Percentiles rank a stretch among this genome's conserved stretches.
Evolutionary conservation across 2,329 filamentous ascomycete species (phyloP).

Genomic region (Colletotrichum navitas): DNA sequence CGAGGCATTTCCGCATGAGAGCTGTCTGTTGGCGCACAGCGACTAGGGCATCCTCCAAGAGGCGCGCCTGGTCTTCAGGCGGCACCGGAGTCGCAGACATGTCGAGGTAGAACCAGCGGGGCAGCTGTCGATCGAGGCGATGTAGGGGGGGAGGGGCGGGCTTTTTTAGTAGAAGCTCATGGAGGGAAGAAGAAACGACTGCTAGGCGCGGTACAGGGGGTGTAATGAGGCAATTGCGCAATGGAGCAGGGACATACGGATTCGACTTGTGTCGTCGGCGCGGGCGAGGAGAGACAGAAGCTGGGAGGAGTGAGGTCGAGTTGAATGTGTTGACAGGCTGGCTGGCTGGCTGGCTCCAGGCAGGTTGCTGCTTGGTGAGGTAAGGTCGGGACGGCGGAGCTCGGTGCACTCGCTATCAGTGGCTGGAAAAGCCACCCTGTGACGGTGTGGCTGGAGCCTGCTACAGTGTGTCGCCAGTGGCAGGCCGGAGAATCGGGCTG

Average conservation of each 20-base stretch:
- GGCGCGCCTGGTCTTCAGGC: constrained; percentile 85
- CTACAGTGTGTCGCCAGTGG: constrained; percentile 10
- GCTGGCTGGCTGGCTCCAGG: background rate
- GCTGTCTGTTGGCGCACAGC: constrained; percentile 97
- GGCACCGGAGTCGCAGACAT: constrained; percentile 68
- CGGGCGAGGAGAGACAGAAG: background rate
- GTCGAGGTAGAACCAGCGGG: constrained; percentile 41
- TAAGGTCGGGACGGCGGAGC: constrained; percentile 27
- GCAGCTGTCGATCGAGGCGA: constrained; percentile 42
- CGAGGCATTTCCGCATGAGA: constrained; percentile 97
- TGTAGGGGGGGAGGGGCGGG: constrained; percentile 6
- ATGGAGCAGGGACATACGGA: background rate
- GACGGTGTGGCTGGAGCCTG: constrained; percentile 8
- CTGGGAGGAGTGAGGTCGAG: background rate
- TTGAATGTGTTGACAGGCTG: background rate
- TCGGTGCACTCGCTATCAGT: constrained; percentile 17
- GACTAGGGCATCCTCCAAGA: constrained; percentile 96
- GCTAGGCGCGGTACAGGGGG: background rate
- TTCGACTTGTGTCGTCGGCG: constrained; percentile 17
- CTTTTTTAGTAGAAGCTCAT: constrained; percentile 30
- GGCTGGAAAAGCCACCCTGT: constrained; percentile 18
- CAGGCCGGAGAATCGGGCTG: constrained; percentile 9
- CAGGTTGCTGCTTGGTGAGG: constrained; percentile 26
- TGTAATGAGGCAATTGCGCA: background rate
- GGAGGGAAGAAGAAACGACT: constrained; percentile 23